Evolutionary conservation across 2,329 filamentous ascomycete genomes (phyloP), one percentile per base, ranked within the genome.

Genomic region (Graphilbum sp.): DNA sequence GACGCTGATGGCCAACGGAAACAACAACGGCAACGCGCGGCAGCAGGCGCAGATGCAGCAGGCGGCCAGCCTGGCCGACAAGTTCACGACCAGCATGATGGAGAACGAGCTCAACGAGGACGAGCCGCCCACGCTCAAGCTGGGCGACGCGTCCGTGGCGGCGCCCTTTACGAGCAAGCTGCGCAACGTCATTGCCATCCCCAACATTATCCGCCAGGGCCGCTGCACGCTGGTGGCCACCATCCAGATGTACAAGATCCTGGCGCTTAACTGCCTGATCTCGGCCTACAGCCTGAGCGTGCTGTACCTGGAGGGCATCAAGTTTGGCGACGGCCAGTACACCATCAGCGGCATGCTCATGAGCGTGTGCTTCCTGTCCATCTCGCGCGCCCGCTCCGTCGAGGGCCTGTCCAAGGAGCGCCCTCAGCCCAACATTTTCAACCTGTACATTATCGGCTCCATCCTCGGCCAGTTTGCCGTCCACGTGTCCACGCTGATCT

Each of bases 241-340:
- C 0, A 96, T 98, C 47, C 90, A 98, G 66, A 98, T 98, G 88
- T 98, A 98, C 75, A 98, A 95, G 71, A 98, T 98, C 50, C 73
- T 98, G 37, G 90, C 90, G 8, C 66, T 98, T 42, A 98, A 98
- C 67, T 98, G 90, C 56, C 67, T 98, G 49, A 98, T 98, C 55
- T 94, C 84, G 49, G 90, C 90, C 29, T 98, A 98, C 73, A 94
- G 85, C 58, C 62, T 98, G 54, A 92, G 83, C 57, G 90, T 98
- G 16, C 69, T 98, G 41, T 98, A 98, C 54, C 73, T 98, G 1
- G 88, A 96, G 52, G 90, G 90, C 45, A 98, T 98, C 69, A 98
- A 98, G 64, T 98, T 98, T 54, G 87, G 90, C 40, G 90, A 98
- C 55, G 86, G 87, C 4, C 90, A 98, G 61, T 90, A 96, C 48